Conservation (phyloP, 768 basidiomycete species). For the Russula foetens region DNA sequence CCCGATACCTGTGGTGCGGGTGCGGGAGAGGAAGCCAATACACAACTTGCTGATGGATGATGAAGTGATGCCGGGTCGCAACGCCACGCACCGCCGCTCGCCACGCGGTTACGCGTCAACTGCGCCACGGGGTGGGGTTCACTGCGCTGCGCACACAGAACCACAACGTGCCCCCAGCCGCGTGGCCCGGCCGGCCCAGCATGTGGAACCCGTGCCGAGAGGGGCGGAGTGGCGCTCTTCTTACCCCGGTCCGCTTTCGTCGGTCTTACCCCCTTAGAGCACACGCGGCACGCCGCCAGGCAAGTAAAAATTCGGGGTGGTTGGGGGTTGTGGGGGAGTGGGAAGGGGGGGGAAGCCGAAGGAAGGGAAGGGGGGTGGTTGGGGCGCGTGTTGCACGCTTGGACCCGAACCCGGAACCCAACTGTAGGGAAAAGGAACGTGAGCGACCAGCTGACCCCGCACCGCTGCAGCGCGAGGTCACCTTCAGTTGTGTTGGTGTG, state of each 20-base stretch:
- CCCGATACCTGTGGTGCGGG: too few species aligned
- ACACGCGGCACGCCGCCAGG: not conserved
- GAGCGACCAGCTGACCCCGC: not conserved
- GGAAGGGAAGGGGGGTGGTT: too few species aligned
- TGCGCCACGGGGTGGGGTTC: not conserved
- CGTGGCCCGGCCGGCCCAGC: not conserved
- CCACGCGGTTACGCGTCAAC: too few species aligned
- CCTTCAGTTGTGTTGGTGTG: not conserved
- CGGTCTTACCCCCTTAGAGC: not conserved
- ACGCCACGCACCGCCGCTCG: not conserved
- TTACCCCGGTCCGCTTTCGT: not conserved
- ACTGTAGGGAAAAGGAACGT: constrained; percentile 4
- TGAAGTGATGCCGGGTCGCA: not conserved
- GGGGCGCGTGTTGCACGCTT: too few species aligned
- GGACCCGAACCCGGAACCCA: not conserved
- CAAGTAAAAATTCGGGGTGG: not conserved
- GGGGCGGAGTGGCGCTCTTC: not conserved
- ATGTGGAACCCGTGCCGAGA: not conserved
- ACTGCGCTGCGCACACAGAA: too few species aligned
- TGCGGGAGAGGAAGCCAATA: too few species aligned
- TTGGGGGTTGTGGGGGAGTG: not conserved
- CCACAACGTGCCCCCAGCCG: not conserved
- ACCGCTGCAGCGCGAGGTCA: not conserved
- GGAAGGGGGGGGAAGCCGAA: too few species aligned
- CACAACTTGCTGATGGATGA: not conserved